Conservation (phyloP, 306 rosid genomes). For the Ziziphus jujuba region DNA sequence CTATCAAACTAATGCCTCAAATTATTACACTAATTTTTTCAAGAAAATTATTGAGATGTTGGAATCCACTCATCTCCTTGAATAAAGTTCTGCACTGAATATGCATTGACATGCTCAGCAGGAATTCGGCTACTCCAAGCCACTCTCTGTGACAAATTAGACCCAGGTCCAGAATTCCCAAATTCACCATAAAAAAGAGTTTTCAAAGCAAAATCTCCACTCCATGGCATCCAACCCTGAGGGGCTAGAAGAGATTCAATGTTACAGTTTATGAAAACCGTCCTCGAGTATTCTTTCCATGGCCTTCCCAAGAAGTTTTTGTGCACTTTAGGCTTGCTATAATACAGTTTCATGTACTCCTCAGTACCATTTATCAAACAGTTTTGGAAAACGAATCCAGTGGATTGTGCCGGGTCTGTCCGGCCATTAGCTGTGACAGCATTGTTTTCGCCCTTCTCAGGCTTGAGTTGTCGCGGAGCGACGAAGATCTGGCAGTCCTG, state of each 20-base stretch:
- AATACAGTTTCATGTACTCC: constrained; percentile 61
- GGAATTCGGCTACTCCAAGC: constrained; percentile 68
- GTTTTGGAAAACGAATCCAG: constrained; percentile 73
- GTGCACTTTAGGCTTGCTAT: constrained; percentile 67
- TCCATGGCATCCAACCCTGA: constrained; percentile 81
- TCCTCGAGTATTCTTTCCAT: constrained; percentile 84
- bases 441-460: constrained; percentile 64
- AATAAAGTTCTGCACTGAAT: constrained; percentile 72
- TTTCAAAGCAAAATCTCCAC: constrained; percentile 52
- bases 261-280: constrained; percentile 50
- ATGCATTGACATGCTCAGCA: constrained; percentile 39
- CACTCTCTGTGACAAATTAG: constrained; percentile 47
- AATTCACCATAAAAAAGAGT: constrained; percentile 83
- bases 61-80: constrained; percentile 78
- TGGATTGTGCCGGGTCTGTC: constrained; percentile 75
- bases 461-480: constrained; percentile 52
- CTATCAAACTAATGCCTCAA: too few relatives aligned
- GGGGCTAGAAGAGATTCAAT: constrained; percentile 52
- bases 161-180: constrained; percentile 54
- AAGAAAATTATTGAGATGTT: background rate
- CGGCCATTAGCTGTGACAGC: constrained; percentile 82
- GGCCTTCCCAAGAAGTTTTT: constrained; percentile 92
- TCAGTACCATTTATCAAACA: constrained; percentile 73
- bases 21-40: too few relatives aligned
- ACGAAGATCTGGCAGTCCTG: constrained; percentile 60